Percentiles rank a stretch among this genome's conserved stretches.
Evolutionary conservation across 176 grass and related monocot species (phyloP).

Genomic region (Neostapfia colusana): DNA sequence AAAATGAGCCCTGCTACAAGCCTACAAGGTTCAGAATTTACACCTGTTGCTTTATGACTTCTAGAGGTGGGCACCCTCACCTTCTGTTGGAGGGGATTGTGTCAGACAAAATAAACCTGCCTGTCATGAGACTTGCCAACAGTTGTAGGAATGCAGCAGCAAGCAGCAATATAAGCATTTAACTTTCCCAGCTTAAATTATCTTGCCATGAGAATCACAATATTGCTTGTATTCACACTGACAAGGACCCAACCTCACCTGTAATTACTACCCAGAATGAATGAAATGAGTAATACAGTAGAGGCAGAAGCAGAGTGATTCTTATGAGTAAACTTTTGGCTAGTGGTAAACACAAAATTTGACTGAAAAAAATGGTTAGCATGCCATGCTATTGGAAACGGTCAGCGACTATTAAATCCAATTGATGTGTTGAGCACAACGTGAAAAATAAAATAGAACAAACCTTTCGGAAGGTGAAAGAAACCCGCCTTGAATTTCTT

Average conservation of each 20-base stretch:
- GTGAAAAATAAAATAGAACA: slow-evolving; percentile 13
- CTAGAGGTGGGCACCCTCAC: background rate
- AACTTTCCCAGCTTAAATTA: background rate
- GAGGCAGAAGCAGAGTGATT: too few relatives aligned
- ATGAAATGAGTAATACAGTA: slow-evolving; percentile 2
- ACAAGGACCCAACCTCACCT: slow-evolving; percentile 77
- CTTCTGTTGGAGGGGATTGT: slow-evolving; percentile 2
- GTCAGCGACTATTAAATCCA: background rate
- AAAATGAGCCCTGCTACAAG: slow-evolving; percentile 14
- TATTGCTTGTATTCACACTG: slow-evolving; percentile 67
- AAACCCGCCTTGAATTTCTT: slow-evolving; percentile 76
- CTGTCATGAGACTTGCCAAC: background rate
- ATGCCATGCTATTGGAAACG: background rate
- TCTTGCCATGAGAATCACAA: slow-evolving; percentile 74
- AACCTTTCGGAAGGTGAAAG: slow-evolving; percentile 94
- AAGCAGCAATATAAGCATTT: background rate
- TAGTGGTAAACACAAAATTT: slow-evolving; percentile 11
- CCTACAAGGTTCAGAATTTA: slow-evolving; percentile 14
- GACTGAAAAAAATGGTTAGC: slow-evolving; percentile 11
- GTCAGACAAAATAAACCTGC: background rate
- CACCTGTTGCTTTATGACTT: slow-evolving; percentile 15
- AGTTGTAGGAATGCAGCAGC: slow-evolving; percentile 4
- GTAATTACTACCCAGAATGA: slow-evolving; percentile 25
- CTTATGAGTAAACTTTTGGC: slow-evolving; percentile 7
- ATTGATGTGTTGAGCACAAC: background rate